These are phyloP conservation scores for Globisporangium emineosum DNA, from an alignment of 352 stramenopile species.

Conservation along the genomic window DNA sequence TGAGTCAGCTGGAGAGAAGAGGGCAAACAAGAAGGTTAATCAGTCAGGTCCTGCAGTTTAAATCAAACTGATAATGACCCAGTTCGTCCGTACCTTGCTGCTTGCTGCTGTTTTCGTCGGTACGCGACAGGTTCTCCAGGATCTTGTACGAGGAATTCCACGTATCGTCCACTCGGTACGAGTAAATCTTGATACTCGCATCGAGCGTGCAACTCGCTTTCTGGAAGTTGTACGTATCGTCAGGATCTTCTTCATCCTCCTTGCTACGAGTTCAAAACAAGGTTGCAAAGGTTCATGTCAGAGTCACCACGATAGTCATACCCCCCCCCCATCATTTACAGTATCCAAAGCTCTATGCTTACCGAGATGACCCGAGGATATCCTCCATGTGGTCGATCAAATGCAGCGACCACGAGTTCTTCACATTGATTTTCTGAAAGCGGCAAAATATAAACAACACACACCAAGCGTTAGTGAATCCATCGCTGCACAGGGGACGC, in stretches of 20 bases:
- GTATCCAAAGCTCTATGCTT: slow-evolving; percentile 8
- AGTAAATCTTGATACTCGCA: slow-evolving; percentile 99
- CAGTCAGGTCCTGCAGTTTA: background rate
- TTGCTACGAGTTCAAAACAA: slow-evolving; percentile 8
- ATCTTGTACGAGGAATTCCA: slow-evolving; percentile 97
- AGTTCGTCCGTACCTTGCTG: slow-evolving; percentile 31
- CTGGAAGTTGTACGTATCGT: slow-evolving; percentile 94
- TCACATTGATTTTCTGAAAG: slow-evolving; percentile 95
- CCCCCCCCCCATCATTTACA: background rate
- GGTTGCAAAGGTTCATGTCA: background rate
- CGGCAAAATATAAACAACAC: background rate
- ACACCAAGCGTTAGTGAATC: background rate
- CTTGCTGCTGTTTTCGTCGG: slow-evolving; percentile 35
- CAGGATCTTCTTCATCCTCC: slow-evolving; percentile 30
- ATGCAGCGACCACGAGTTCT: slow-evolving; percentile 95
- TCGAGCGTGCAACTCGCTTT: slow-evolving; percentile 98
- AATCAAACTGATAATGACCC: background rate
- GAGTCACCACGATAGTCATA: background rate
- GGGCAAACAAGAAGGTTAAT: background rate
- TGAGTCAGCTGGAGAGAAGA: slow-evolving; percentile 10
- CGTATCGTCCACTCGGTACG: slow-evolving; percentile 97
- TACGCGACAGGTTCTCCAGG: slow-evolving; percentile 95
- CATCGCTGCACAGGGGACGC: background rate
- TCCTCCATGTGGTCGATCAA: slow-evolving; percentile 98
- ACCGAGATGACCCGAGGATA: slow-evolving; percentile 79